Conservation (phyloP, 2,329 filamentous ascomycete species). For the Verticillium dahliae region DNA sequence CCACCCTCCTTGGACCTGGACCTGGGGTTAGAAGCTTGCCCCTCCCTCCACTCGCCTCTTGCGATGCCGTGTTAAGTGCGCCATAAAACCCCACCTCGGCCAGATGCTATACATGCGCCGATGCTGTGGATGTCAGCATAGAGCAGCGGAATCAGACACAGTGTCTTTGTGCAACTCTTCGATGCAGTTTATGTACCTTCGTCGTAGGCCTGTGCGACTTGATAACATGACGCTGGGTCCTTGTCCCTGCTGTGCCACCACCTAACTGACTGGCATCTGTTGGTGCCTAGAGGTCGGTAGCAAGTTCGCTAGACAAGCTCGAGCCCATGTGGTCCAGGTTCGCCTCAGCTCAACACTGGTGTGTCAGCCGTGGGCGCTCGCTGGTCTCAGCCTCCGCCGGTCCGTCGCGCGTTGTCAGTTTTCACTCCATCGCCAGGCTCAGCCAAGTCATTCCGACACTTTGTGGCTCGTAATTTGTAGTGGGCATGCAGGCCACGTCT, state of each 20-base stretch:
- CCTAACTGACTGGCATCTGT: background rate
- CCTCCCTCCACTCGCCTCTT: too few species aligned
- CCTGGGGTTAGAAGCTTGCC: too few species aligned
- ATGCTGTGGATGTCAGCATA: background rate
- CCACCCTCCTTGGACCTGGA: too few species aligned
- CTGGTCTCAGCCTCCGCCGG: background rate
- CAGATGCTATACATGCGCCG: background rate
- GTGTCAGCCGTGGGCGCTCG: background rate
- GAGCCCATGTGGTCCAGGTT: background rate
- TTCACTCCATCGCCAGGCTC: background rate
- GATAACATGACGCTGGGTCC: too few species aligned
- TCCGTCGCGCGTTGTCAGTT: background rate
- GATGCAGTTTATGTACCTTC: background rate
- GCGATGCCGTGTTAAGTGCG: background rate
- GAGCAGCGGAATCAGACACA: background rate
- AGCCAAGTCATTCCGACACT: background rate
- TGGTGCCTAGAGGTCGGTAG: background rate
- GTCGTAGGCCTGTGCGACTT: too few species aligned
- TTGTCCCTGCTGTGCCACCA: too few species aligned
- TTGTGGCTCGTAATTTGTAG: background rate
- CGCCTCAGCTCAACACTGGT: background rate
- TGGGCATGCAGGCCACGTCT: background rate
- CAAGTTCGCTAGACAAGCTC: background rate
- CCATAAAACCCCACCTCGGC: background rate
- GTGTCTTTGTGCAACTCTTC: background rate